phyloP scores from a whole-genome alignment of 2,329 filamentous ascomycete species.

The Cercospora zeina region DNA sequence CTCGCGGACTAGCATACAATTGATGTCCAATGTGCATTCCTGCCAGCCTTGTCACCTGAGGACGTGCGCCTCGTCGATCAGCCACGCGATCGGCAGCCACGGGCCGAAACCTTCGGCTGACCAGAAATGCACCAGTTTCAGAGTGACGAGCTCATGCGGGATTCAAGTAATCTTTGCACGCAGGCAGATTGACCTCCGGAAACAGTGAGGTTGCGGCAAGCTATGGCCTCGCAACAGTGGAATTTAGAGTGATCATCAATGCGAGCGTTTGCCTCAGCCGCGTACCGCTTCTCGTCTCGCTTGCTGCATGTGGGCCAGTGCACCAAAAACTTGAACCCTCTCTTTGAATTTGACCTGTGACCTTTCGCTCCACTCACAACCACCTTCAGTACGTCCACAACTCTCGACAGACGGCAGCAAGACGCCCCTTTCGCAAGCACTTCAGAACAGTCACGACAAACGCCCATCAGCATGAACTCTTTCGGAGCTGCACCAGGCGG shows the following conservation, averaged over 20 bases:
- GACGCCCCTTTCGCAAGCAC: neutral
- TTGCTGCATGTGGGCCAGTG: slow-evolving; percentile 10
- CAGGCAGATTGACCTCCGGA: neutral
- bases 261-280: neutral
- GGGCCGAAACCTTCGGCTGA: slow-evolving; percentile 8
- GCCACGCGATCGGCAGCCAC: slow-evolving; percentile 7
- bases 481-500: slow-evolving; percentile 42
- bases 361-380: slow-evolving; percentile 8
- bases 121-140: slow-evolving; percentile 9
- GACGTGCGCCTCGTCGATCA: neutral
- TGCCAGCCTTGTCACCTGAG: neutral
- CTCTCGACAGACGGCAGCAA: slow-evolving; percentile 16
- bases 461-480: slow-evolving; percentile 49
- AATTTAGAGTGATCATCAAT: neutral
- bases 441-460: slow-evolving; percentile 17
- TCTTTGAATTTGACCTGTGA: slow-evolving; percentile 12
- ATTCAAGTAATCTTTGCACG: neutral
- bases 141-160: slow-evolving; percentile 4
- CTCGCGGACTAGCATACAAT: neutral
- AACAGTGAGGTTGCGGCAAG: neutral
- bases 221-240: neutral
- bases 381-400: neutral
- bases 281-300: slow-evolving; percentile 10
- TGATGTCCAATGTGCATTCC: neutral
- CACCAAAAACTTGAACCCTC: slow-evolving; percentile 10